phyloP scores from a whole-genome alignment of 805 yeast genomes.

The Candida adriatica region DNA sequence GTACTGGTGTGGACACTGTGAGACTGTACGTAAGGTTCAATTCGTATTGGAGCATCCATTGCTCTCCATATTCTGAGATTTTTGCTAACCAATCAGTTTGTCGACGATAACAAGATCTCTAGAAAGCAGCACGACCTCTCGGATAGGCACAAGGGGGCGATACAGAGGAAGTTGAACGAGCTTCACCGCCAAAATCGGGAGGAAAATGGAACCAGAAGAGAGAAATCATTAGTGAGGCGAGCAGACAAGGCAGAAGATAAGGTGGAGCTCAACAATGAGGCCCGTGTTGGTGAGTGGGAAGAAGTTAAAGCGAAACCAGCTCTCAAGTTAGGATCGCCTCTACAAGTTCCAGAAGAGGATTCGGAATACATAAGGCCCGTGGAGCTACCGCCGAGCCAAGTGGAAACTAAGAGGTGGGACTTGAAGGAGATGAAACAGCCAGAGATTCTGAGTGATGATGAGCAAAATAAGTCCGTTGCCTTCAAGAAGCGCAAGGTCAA shows the following conservation, averaged over 20 bases:
- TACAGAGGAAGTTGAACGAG: slow-evolving; percentile 18
- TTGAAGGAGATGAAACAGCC: slow-evolving; percentile 14
- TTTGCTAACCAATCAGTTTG: slow-evolving; percentile 24
- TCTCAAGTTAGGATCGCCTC: slow-evolving; percentile 3
- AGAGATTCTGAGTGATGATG: slow-evolving; percentile 13
- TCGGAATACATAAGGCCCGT: not conserved
- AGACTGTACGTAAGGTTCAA: slow-evolving; percentile 29
- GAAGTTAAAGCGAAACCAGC: slow-evolving; percentile 4
- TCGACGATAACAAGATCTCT: slow-evolving; percentile 29
- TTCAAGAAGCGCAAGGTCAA: slow-evolving; percentile 20
- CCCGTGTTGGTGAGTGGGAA: slow-evolving; percentile 13
- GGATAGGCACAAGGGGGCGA: slow-evolving; percentile 24
- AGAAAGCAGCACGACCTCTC: slow-evolving; percentile 29
- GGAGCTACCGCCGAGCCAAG: slow-evolving; percentile 12
- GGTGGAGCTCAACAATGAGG: slow-evolving; percentile 1
- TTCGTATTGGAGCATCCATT: no score
- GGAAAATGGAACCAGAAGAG: slow-evolving; percentile 12
- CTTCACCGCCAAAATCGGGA: slow-evolving; percentile 24
- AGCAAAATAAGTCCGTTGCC: slow-evolving; percentile 6
- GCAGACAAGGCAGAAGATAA: not conserved
- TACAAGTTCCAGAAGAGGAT: slow-evolving; percentile 4
- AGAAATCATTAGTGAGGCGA: not conserved
- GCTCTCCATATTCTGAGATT: not conserved
- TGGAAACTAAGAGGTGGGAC: slow-evolving; percentile 25
- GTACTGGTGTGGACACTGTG: slow-evolving; percentile 27